These are phyloP conservation scores for Tetrapisispora arboricola DNA, from an alignment of 805 yeast species.

Conservation along the genomic window DNA sequence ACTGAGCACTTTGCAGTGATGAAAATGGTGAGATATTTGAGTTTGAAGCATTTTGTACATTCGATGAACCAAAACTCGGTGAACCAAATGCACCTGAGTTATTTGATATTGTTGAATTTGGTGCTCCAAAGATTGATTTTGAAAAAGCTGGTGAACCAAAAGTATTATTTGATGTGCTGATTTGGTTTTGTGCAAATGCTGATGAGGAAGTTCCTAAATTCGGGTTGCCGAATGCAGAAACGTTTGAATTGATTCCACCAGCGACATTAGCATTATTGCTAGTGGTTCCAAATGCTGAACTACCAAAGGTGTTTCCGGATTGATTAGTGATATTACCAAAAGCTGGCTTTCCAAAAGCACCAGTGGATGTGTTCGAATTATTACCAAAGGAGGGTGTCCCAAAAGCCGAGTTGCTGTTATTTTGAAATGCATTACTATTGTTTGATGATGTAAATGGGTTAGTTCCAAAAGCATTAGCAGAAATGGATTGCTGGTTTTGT, in stretches of 20 bases:
- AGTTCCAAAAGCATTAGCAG: background rate
- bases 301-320: constrained; percentile 10
- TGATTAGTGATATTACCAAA: constrained; percentile 8
- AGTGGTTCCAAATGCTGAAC: constrained; percentile 5
- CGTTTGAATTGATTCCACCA: too few relatives aligned
- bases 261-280: background rate
- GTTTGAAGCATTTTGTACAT: background rate
- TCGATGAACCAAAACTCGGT: background rate
- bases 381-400: constrained; percentile 15
- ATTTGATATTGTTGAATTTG: background rate
- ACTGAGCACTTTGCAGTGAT: background rate
- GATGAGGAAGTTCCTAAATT: background rate
- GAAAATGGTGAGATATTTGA: constrained; percentile 3
- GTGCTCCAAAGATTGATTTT: background rate
- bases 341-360: constrained; percentile 19
- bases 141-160: constrained; percentile 3
- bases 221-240: too few relatives aligned
- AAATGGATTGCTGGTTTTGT: background rate
- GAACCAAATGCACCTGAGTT: constrained; percentile 13
- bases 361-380: background rate
- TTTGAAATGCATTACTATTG: constrained; percentile 10
- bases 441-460: constrained; percentile 4
- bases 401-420: constrained; percentile 8
- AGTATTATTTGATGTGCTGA: background rate
- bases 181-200: background rate